Conservation (phyloP, 163 green algal genomes). For the Scenedesmus sp. region DNA sequence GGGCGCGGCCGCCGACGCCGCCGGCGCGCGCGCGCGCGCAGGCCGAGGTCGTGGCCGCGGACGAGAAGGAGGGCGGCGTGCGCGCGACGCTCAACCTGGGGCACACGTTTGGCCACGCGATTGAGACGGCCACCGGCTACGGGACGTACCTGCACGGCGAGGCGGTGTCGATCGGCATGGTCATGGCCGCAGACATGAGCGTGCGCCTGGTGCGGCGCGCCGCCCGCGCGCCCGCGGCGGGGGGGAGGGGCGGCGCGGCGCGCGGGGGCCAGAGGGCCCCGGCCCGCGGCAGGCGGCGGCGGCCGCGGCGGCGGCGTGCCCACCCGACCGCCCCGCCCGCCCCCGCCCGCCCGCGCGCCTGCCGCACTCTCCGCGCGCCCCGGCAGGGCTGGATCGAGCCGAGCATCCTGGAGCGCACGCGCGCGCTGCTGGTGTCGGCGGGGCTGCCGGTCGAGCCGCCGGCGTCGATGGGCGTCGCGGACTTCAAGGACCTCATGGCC, state of each 20-base stretch:
- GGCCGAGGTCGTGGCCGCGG: conserved; percentile 90
- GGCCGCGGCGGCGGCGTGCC: too few relatives aligned
- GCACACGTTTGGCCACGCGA: conserved; percentile 99
- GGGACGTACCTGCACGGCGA: conserved; percentile 97
- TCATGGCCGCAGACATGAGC: conserved; percentile 93
- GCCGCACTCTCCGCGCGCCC: not conserved
- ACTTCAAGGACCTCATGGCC: conserved; percentile 93
- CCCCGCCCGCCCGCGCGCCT: not conserved
- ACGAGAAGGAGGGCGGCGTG: conserved; percentile 95
- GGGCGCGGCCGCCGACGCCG: too few relatives aligned
- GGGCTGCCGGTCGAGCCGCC: conserved; percentile 81
- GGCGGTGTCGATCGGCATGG: conserved; percentile 89
- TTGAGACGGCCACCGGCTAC: conserved; percentile 87
- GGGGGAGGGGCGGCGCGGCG: too few relatives aligned
- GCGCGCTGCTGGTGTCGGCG: conserved; percentile 73
- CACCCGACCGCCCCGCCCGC: too few relatives aligned
- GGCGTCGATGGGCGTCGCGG: conserved; percentile 76
- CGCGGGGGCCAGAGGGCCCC: too few relatives aligned
- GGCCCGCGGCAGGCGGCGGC: too few relatives aligned
- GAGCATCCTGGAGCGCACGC: conserved; percentile 73
- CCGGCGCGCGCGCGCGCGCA: conserved; percentile 8
- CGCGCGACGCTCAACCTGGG: conserved; percentile 98
- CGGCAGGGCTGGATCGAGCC: conserved; percentile 83
- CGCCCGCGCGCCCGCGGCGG: too few relatives aligned
- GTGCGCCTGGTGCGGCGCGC: conserved; percentile 55